Base-by-base conservation (phyloP, 2,329 filamentous ascomycete species). In the Penicillium fuscoglaucum region DNA sequence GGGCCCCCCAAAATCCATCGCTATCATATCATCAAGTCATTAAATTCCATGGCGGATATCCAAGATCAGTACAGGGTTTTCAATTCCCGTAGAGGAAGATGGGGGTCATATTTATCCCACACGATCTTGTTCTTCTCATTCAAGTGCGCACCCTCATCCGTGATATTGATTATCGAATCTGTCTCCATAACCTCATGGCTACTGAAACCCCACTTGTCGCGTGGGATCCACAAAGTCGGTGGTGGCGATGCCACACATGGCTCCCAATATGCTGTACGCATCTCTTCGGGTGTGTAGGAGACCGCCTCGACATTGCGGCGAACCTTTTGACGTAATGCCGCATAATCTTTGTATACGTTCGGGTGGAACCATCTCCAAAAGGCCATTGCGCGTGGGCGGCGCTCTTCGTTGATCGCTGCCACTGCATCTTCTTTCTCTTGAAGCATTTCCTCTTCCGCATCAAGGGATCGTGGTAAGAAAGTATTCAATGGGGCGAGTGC, bases 211-310 rank as follows among this genome's bases (percentile, higher is more conserved):
- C 86, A 86, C 1, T 82, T 76, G 69, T 96, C 92, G 56, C 84
- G 80, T 0, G 92, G 91, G 28, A 96, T 90, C 92, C 92, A 96
- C 4, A 96, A 78, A 37, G 89, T 79, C 0, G 90, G 90, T 4
- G 83, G 77, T 52, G 80, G 65, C 59, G 84, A 82, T 13, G 76
- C 83, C 65, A 93, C 82, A 0, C 88, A 85, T 0, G 91, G 90
- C 63, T 92, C 87, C 70, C 84, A 84, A 74, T 91, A 93, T 0
- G 90, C 91, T 37, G 89, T 83, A 5, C 80, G 78, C 62, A 87
- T 82, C 9, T 86, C 79, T 46, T 86, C 80, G 1, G 83, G 80
- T 0, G 84, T 78, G 71, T 95, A 93, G 1, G 82, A 72, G 55
- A 87, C 83, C 10, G 82, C 78, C 2, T 78, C 76, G 24, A 84